phyloP scores from a whole-genome alignment of 306 rosid species.

The Carpinus viminea region DNA sequence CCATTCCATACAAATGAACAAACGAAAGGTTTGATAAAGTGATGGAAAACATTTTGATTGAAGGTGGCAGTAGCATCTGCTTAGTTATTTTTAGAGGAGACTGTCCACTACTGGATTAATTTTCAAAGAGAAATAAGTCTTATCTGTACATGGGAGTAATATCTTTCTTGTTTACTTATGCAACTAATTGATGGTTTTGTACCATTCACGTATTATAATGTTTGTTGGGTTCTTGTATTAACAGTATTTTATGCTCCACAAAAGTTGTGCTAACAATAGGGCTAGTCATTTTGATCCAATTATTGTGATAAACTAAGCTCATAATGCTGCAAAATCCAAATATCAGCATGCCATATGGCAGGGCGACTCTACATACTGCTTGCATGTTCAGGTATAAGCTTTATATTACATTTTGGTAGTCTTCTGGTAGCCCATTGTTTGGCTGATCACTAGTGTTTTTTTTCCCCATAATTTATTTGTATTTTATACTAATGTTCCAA shows the following conservation, averaged over 20 bases:
- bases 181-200: background rate
- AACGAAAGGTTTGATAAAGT: background rate
- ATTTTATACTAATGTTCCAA: conserved; percentile 17
- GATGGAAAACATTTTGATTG: background rate
- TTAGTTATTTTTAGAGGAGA: background rate
- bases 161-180: background rate
- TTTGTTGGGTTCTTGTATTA: background rate
- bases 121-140: background rate
- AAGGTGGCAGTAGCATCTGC: conserved; percentile 4
- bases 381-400: background rate
- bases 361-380: background rate
- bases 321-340: background rate
- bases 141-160: background rate
- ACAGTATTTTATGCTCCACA: background rate
- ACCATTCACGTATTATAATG: background rate
- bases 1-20: background rate
- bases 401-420: background rate
- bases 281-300: background rate
- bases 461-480: conserved; percentile 4
- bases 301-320: background rate
- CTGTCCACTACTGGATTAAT: background rate
- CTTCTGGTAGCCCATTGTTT: conserved; percentile 1
- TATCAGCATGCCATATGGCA: background rate
- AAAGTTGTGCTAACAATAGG: background rate
- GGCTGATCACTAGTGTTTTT: conserved; percentile 14